A percentile compares a stretch with the other conserved stretches of the same genome.
Conservation (phyloP, 73 alveolate species). For the Breviolum minutum region DNA sequence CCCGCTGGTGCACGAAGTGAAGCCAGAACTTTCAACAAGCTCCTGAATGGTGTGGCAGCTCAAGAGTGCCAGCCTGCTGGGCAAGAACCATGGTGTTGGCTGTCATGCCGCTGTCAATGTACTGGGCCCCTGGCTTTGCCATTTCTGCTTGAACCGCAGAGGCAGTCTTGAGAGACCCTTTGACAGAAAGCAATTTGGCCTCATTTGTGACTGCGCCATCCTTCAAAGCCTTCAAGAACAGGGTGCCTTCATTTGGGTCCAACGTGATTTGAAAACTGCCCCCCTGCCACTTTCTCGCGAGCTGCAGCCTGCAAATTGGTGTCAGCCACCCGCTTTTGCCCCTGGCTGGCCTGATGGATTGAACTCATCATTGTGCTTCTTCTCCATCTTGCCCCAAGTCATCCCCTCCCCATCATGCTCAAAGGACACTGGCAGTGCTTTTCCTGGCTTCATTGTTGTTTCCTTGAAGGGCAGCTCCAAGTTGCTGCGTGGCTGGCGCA, state of each 20-base stretch:
- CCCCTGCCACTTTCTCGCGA: neutral
- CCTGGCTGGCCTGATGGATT: neutral
- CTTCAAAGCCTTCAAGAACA: neutral
- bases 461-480: neutral
- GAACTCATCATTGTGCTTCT: neutral
- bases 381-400: neutral
- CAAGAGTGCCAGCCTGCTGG: neutral
- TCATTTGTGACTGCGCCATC: neutral
- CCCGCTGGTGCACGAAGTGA: neutral
- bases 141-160: neutral
- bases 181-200: neutral
- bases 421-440: neutral
- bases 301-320: neutral
- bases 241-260: neutral
- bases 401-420: neutral
- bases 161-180: neutral
- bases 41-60: neutral
- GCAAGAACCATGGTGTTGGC: neutral
- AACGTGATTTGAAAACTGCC: neutral
- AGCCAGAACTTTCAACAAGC: neutral
- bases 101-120: too few species aligned
- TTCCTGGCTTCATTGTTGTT: neutral
- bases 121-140: neutral
- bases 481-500: neutral
- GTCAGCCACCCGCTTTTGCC: neutral